A percentile compares a stretch with the other conserved stretches of the same genome.
These are phyloP conservation scores for Phlebiopsis gigantea DNA, from an alignment of 768 basidiomycete species.

Conservation along the genomic window DNA sequence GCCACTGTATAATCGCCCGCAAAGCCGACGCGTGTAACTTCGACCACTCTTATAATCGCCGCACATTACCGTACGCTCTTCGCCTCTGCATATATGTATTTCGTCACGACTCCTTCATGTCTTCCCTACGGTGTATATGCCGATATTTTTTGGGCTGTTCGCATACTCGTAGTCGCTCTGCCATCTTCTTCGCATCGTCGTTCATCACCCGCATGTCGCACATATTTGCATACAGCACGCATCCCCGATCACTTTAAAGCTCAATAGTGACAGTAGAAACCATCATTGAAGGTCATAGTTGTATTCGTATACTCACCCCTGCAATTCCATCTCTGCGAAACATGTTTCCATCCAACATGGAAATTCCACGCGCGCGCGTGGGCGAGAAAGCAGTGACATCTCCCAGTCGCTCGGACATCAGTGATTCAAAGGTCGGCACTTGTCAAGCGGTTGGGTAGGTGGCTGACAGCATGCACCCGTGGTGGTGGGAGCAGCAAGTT, in stretches of 20 bases:
- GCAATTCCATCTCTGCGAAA: conserved; percentile 2
- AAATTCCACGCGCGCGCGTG: conserved; percentile 22
- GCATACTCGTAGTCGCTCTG: conserved; percentile 1
- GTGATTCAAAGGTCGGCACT: background rate
- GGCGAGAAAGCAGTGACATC: background rate
- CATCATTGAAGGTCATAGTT: background rate
- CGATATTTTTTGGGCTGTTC: conserved; percentile 2
- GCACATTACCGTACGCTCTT: conserved; percentile 1
- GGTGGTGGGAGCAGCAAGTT: background rate
- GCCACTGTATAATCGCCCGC: conserved; percentile 9
- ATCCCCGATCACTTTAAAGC: background rate
- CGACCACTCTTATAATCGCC: conserved; percentile 4
- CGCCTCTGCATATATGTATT: conserved; percentile 2
- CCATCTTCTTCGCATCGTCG: conserved; percentile 1
- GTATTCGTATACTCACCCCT: background rate
- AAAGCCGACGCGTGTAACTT: conserved; percentile 8
- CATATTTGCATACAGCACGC: conserved; percentile 2
- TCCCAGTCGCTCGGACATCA: background rate
- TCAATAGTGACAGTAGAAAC: background rate
- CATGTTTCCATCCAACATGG: conserved; percentile 2
- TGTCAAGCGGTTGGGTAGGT: background rate
- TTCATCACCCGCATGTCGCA: conserved; percentile 1
- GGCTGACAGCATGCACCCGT: background rate
- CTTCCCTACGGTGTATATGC: background rate
- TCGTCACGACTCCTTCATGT: background rate